Evolutionary conservation across 371 early-diverging fungal genomes (phyloP), one percentile per base, ranked within the genome.

Genomic region (Zopfochytrium polystomum): DNA sequence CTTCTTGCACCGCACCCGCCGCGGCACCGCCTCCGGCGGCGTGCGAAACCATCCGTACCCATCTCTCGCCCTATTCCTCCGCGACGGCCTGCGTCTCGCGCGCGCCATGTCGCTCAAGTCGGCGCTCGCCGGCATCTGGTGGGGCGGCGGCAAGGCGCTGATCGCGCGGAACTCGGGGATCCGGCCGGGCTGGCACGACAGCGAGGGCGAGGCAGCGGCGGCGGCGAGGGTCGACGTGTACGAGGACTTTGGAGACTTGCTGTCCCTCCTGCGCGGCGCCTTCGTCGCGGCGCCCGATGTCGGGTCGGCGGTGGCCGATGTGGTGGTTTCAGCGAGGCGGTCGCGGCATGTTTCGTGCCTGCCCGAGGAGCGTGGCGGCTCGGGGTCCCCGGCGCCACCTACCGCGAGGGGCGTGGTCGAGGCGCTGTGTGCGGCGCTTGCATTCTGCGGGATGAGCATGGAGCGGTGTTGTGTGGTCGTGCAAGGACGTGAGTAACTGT

Each of bases 91-190:
- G 32, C 50, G 75, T 2, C 58, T 74, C 49, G 52, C 63, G 22
- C n/a, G 18, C 18, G 76, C 67, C 2, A 76, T 76, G 76, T 55
- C 70, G 3, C 74, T 67, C 50, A 76, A 76, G 55, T 71, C 62
- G 44, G 70, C 65, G 6, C 47, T 71, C 23, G 72, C 69, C 3
- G 69, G 65, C 0, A 33, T 68, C 35, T 64, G 65, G 64, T 74
- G 72, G 74, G 76, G 76, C 26, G 76, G 76, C 33, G 76, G 74
- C 18, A 76, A 76, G 63, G 76, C 74, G 27, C 58, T 71, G 29
- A 69, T 76, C 22, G 74, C 72, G 5, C 46, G 70, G 7, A 76
- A 74, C 64, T 53, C 72, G 5, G 76, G 76, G 25, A 60, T 22
- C 26, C 74, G 74, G 0, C 55, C 74, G 56, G 47, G 7, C 11